Base-by-base conservation (phyloP, 257 asterid species). In the Penstemon davidsonii region DNA sequence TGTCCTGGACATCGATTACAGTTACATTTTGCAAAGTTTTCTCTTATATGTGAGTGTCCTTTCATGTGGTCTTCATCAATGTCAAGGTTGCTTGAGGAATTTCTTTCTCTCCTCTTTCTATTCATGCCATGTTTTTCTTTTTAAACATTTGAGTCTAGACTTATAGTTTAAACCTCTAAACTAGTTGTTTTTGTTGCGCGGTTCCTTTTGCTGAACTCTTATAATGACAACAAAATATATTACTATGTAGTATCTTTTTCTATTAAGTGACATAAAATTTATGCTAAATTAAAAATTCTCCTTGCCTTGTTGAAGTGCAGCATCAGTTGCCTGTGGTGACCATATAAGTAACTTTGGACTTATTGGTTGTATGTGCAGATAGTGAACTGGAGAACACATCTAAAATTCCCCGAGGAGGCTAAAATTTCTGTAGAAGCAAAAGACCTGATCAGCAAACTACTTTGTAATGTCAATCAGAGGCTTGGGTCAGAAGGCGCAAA, bases 401-500 rank as follows among this genome's bases (percentile, higher is more conserved):
- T 79, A 9, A 79, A 71, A 63, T 75, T 79, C 67, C 83, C 83
- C 3, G 80, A 66, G 52, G 83, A 79, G 64, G 75, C 80, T 15
- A 70, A 57, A 50, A 67, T 79, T 57, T 75, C 80, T 52, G 9
- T 52, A 4, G 83, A 75, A 58, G 80, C 80, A 51, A 70, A 71
- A 57, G 97, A 92, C 75, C 87, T 92, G 57, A 86, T 74, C 25
- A 54, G 72, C 67, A 62, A 63, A 55, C 71, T 92, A 53, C 98
- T 92, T 47, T 92, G 98, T 64, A 85, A 82, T 70, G 98, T 92
- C 36, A 84, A 79, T 75, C 69, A 66, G 42, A 79, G 80, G 71
- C 77, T 79, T 4, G 80, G 83, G 13, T 53, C 83, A 53, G 69
- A 69, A 45, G 83, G 83, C 18, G 68, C 77, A 10, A 68, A 74